Conservation (phyloP, 768 basidiomycete species). For the Mycena floridula region DNA sequence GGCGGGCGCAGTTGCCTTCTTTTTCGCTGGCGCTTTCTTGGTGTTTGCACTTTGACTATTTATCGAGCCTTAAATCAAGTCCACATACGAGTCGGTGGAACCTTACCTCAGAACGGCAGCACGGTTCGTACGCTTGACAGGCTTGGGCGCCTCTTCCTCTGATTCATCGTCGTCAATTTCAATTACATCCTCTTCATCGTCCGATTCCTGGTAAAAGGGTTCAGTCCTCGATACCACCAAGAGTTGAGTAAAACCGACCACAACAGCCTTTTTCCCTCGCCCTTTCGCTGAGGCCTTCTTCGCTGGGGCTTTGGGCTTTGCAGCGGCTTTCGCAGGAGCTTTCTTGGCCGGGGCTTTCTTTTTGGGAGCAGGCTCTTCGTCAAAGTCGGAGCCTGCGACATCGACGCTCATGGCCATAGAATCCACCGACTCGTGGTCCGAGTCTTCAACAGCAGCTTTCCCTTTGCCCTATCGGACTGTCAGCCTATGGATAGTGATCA, state of each 20-base stretch:
- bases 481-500: not conserved
- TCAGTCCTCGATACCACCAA: conserved; percentile 1
- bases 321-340: conserved; percentile 17
- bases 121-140: conserved; percentile 53
- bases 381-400: conserved; percentile 28
- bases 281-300: conserved; percentile 40
- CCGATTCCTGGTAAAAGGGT: conserved; percentile 30
- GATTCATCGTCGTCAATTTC: conserved; percentile 50
- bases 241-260: conserved; percentile 7
- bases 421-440: conserved; percentile 49
- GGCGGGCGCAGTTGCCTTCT: conserved; percentile 40
- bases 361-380: conserved; percentile 39
- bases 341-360: conserved; percentile 31
- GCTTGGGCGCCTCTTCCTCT: conserved; percentile 38
- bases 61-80: too few relatives aligned
- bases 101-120: conserved; percentile 54
- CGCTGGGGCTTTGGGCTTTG: conserved; percentile 34
- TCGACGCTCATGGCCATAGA: conserved; percentile 80
- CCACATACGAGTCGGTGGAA: not conserved
- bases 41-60: conserved; percentile 27
- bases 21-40: conserved; percentile 54
- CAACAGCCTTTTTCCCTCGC: conserved; percentile 47
- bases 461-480: conserved; percentile 38
- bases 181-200: conserved; percentile 45
- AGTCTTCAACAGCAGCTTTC: conserved; percentile 43